Percentiles rank a stretch among this genome's conserved stretches.
Evolutionary conservation across 768 basidiomycete genomes (phyloP).

Genomic region (Podaxis sp.): DNA sequence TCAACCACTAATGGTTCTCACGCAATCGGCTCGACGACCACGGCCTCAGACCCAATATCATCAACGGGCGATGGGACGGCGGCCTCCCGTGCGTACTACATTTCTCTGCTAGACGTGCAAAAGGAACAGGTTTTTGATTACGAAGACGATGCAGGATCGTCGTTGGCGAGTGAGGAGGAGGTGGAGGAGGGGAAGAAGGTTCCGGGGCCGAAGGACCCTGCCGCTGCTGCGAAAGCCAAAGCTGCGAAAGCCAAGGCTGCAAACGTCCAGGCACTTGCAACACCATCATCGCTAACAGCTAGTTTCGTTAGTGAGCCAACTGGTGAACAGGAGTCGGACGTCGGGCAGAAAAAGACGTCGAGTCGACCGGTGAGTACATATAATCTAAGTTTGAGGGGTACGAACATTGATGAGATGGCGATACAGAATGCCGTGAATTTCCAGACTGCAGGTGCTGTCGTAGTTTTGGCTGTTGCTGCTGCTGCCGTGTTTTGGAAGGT

Average conservation of each 20-base stretch:
- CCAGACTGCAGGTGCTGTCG: slow-evolving; percentile 60
- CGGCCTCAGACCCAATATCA: background rate
- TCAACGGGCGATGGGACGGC: background rate
- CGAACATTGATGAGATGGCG: background rate
- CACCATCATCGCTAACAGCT: background rate
- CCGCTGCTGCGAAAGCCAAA: slow-evolving; percentile 9
- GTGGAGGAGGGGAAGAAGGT: slow-evolving; percentile 23
- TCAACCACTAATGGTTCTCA: background rate
- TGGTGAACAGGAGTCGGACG: background rate
- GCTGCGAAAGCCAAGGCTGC: slow-evolving; percentile 14
- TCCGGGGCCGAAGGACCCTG: slow-evolving; percentile 17
- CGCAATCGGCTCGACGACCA: background rate
- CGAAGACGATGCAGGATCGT: slow-evolving; percentile 20
- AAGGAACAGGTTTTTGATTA: background rate
- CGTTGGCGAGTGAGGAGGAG: slow-evolving; percentile 23
- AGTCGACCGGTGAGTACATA: slow-evolving; percentile 16
- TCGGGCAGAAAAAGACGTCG: background rate
- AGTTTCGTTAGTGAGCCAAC: slow-evolving; percentile 2
- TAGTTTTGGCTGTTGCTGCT: slow-evolving; percentile 66
- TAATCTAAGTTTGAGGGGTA: slow-evolving; percentile 7
- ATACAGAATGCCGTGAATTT: slow-evolving; percentile 34
- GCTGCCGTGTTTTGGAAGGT: slow-evolving; percentile 75
- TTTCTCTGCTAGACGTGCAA: background rate
- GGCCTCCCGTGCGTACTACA: slow-evolving; percentile 8
- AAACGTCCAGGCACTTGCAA: background rate